Percentiles rank a stretch among this genome's conserved stretches.
Conservation (phyloP, 2,329 filamentous ascomycete species). For the Hymenoscyphus linearis region DNA sequence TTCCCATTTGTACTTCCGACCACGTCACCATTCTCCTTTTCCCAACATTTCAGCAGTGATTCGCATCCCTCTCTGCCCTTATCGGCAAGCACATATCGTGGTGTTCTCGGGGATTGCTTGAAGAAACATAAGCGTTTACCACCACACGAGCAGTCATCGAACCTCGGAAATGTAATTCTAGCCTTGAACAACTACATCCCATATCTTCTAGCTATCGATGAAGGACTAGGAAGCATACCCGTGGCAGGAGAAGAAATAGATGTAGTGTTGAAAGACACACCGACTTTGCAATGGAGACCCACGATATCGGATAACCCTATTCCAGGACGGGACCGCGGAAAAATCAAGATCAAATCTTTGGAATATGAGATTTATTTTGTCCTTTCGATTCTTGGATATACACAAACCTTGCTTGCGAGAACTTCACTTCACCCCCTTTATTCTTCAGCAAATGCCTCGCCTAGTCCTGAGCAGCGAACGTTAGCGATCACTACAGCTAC, state of each 20-base stretch:
- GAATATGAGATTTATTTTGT: slow-evolving; percentile 81
- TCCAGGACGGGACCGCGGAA: slow-evolving; percentile 57
- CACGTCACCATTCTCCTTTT: slow-evolving; percentile 81
- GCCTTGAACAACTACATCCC: slow-evolving; percentile 74
- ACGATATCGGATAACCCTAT: slow-evolving; percentile 64
- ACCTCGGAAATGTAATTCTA: slow-evolving; percentile 64
- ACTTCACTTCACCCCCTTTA: slow-evolving; percentile 69
- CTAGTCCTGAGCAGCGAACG: slow-evolving; percentile 60
- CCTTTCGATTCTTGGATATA: slow-evolving; percentile 70
- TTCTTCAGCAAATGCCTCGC: slow-evolving; percentile 54
- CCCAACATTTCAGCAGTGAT: slow-evolving; percentile 67
- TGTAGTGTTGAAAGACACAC: slow-evolving; percentile 55
- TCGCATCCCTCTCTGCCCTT: slow-evolving; percentile 87
- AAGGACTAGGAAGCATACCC: slow-evolving; percentile 56
- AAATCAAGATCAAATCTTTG: slow-evolving; percentile 67
- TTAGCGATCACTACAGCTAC: slow-evolving; percentile 68
- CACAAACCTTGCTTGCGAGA: slow-evolving; percentile 67
- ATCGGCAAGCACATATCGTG: slow-evolving; percentile 75
- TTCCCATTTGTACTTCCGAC: slow-evolving; percentile 86
- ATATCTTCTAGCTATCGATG: slow-evolving; percentile 73
- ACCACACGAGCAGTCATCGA: slow-evolving; percentile 60
- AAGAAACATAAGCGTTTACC: slow-evolving; percentile 89
- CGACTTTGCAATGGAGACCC: slow-evolving; percentile 77
- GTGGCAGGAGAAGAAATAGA: slow-evolving; percentile 58
- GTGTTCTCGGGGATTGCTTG: slow-evolving; percentile 73